Evolutionary conservation across 768 basidiomycete genomes (phyloP).

Genomic region (Mycena metata): DNA sequence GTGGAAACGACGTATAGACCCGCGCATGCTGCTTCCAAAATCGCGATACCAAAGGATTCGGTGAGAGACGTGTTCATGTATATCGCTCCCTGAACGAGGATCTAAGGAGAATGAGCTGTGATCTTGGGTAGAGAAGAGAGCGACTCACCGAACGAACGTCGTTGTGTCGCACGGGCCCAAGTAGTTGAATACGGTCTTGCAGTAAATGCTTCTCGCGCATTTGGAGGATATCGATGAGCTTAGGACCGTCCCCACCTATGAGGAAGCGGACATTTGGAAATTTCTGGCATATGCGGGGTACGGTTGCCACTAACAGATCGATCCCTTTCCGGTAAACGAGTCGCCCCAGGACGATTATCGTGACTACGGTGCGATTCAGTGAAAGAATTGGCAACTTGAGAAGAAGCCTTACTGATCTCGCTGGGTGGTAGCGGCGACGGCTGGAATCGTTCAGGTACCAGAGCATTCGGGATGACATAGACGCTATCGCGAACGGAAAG

Average conservation of each 20-base stretch:
- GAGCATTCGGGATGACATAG: slow-evolving; percentile 94
- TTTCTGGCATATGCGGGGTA: slow-evolving; percentile 87
- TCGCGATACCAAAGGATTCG: slow-evolving; percentile 97
- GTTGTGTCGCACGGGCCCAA: slow-evolving; percentile 84
- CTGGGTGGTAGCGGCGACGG: slow-evolving; percentile 64
- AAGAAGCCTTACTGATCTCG: slow-evolving; percentile 66
- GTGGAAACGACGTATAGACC: slow-evolving; percentile 96
- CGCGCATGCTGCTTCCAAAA: slow-evolving; percentile 95
- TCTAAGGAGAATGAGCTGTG: slow-evolving; percentile 55
- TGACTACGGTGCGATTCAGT: slow-evolving; percentile 67
- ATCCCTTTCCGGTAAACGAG: slow-evolving; percentile 97
- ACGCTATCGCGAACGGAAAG: slow-evolving; percentile 69
- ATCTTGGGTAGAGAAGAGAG: not conserved
- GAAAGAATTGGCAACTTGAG: not conserved
- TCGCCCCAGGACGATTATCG: slow-evolving; percentile 90
- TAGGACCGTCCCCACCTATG: slow-evolving; percentile 95
- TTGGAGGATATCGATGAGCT: slow-evolving; percentile 93
- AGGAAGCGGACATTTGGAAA: slow-evolving; percentile 93
- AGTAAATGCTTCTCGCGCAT: slow-evolving; percentile 93
- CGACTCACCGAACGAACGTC: slow-evolving; percentile 83
- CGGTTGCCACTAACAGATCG: slow-evolving; percentile 93
- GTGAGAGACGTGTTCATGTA: slow-evolving; percentile 97
- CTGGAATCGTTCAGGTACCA: slow-evolving; percentile 88
- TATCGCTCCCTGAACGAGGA: slow-evolving; percentile 89
- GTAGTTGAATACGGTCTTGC: slow-evolving; percentile 91